Evolutionary conservation across 2,329 filamentous ascomycete species (phyloP).

Genomic region (Claviceps digitariae): DNA sequence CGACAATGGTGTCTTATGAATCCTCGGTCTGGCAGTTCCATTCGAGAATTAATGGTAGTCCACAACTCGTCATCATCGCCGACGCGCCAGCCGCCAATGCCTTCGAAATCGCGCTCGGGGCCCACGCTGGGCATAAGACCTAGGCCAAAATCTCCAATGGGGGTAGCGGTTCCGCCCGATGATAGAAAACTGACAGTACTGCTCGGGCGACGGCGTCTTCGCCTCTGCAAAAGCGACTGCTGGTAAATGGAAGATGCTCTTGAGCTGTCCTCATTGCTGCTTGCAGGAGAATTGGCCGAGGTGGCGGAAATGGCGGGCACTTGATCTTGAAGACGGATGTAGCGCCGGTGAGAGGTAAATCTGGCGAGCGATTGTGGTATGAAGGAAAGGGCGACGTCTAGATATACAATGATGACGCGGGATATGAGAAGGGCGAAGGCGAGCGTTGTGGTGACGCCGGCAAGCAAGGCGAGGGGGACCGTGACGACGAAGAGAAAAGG

Average conservation of each 20-base stretch:
- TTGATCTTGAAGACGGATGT: background rate
- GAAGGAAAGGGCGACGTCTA: conserved; percentile 46
- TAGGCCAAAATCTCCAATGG: conserved; percentile 22
- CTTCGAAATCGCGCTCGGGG: conserved; percentile 43
- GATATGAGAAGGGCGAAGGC: conserved; percentile 48
- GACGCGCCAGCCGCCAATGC: conserved; percentile 44
- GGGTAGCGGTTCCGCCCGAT: conserved; percentile 20
- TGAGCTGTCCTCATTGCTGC: conserved; percentile 9
- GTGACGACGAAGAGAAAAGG: conserved; percentile 51
- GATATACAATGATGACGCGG: conserved; percentile 47
- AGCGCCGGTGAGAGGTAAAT: conserved; percentile 19
- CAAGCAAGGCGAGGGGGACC: conserved; percentile 48
- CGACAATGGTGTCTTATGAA: conserved; percentile 28
- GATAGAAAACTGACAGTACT: conserved; percentile 18
- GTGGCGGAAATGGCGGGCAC: conserved; percentile 7
- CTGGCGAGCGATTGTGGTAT: conserved; percentile 40
- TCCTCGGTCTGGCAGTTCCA: conserved; percentile 33
- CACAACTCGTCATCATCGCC: conserved; percentile 31
- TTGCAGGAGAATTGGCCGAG: conserved; percentile 9
- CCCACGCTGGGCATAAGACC: conserved; percentile 34
- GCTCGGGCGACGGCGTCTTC: conserved; percentile 21
- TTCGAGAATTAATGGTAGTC: conserved; percentile 38
- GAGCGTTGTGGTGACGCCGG: conserved; percentile 47
- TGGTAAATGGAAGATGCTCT: conserved; percentile 5
- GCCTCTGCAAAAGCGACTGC: conserved; percentile 8